Evolutionary conservation across 1,284 basidiomycete species (phyloP).

Genomic region (Irpex sp.): DNA sequence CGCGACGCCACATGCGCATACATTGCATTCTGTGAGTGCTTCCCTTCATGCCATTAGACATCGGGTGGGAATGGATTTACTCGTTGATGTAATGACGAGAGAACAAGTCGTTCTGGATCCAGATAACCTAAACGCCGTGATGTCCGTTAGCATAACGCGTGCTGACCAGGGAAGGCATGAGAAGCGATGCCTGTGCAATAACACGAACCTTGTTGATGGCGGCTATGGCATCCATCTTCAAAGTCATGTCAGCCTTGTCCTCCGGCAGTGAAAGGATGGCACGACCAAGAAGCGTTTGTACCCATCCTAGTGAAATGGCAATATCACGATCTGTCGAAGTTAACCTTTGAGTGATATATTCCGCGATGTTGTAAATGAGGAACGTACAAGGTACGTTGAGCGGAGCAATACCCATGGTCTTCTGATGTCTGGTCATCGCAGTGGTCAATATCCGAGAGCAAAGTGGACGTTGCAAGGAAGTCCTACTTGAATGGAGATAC

Average conservation of each 20-base stretch:
- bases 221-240: slow-evolving; percentile 38
- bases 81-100: slow-evolving; percentile 38
- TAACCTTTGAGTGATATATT: not conserved
- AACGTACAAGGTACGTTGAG: slow-evolving; percentile 32
- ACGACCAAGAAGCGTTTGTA: slow-evolving; percentile 29
- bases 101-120: slow-evolving; percentile 49
- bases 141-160: not conserved
- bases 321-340: slow-evolving; percentile 29
- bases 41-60: not conserved
- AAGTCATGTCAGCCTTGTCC: slow-evolving; percentile 18
- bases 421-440: slow-evolving; percentile 18
- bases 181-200: not conserved
- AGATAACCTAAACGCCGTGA: slow-evolving; percentile 31
- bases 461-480: not conserved
- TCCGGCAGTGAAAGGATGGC: slow-evolving; percentile 29
- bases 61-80: slow-evolving; percentile 10
- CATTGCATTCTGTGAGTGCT: not conserved
- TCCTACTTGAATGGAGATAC: slow-evolving; percentile 36
- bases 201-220: slow-evolving; percentile 40
- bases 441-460: slow-evolving; percentile 23
- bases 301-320: slow-evolving; percentile 31
- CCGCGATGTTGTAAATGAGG: not conserved
- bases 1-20: not conserved
- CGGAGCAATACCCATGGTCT: slow-evolving; percentile 29
- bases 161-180: not conserved